Evolutionary conservation across 73 alveolate species (phyloP).

Genomic region (Breviolum minutum): DNA sequence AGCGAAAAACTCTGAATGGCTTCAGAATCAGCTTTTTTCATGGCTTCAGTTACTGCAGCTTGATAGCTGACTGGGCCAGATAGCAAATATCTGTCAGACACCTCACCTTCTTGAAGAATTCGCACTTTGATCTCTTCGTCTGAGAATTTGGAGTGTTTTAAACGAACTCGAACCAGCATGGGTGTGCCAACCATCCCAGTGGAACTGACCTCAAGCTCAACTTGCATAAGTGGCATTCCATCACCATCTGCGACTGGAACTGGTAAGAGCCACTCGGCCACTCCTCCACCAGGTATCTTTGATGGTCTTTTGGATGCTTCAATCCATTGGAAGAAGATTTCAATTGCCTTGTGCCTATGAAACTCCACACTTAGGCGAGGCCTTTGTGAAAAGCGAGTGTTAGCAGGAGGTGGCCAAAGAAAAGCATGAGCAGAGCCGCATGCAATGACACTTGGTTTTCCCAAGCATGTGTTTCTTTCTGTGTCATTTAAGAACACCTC

Average conservation of each 20-base stretch:
- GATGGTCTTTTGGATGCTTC: background rate
- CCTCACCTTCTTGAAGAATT: slow-evolving; percentile 56
- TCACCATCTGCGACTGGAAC: background rate
- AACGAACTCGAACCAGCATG: background rate
- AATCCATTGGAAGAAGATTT: slow-evolving; percentile 2
- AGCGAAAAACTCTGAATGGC: background rate
- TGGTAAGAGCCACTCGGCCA: slow-evolving; percentile 63
- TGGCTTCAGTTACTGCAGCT: background rate
- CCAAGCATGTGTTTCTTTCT: background rate
- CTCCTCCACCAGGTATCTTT: background rate
- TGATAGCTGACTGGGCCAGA: slow-evolving; percentile 73
- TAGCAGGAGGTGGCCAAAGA: background rate
- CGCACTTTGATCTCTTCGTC: slow-evolving; percentile 64
- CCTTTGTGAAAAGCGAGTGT: too few species aligned
- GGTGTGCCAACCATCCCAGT: slow-evolving; percentile 70
- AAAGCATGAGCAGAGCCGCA: slow-evolving; percentile 53
- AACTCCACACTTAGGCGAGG: slow-evolving; percentile 63
- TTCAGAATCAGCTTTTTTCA: background rate
- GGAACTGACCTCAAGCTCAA: slow-evolving; percentile 49
- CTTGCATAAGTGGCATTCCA: background rate
- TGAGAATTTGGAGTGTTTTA: background rate
- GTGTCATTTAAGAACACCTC: background rate
- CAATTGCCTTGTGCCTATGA: slow-evolving; percentile 36
- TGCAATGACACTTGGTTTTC: slow-evolving; percentile 37
- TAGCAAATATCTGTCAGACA: slow-evolving; percentile 57